phyloP scores from a whole-genome alignment of 2,329 filamentous ascomycete genomes.

The Rhinocladiella similis region DNA sequence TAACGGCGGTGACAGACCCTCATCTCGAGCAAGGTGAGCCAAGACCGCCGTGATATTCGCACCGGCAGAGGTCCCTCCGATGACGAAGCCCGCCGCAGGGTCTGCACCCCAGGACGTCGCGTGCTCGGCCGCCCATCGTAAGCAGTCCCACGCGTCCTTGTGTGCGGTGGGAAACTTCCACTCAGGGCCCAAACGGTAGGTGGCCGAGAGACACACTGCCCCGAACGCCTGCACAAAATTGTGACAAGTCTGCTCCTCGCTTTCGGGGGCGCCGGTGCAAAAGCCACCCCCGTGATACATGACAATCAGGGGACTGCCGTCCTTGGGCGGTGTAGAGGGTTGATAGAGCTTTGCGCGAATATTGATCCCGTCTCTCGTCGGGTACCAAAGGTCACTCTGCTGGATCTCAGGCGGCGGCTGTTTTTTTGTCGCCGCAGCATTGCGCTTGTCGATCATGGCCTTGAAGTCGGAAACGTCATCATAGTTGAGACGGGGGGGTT shows the following conservation, averaged over 20 bases:
- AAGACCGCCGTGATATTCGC: slow-evolving; percentile 37
- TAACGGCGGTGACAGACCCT: slow-evolving; percentile 40
- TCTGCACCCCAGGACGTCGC: slow-evolving; percentile 40
- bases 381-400: slow-evolving; percentile 27
- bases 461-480: slow-evolving; percentile 22
- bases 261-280: slow-evolving; percentile 29
- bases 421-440: slow-evolving; percentile 15
- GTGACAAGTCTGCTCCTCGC: slow-evolving; percentile 27
- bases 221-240: slow-evolving; percentile 28
- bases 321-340: slow-evolving; percentile 15
- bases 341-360: slow-evolving; percentile 30
- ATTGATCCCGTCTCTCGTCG: slow-evolving; percentile 28
- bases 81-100: slow-evolving; percentile 47
- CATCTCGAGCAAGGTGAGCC: slow-evolving; percentile 37
- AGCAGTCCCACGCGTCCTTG: slow-evolving; percentile 28
- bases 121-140: slow-evolving; percentile 37
- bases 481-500: slow-evolving; percentile 23
- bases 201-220: slow-evolving; percentile 21
- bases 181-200: slow-evolving; percentile 28
- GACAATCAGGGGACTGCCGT: slow-evolving; percentile 28
- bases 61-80: slow-evolving; percentile 52
- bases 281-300: slow-evolving; percentile 32
- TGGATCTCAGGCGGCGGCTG: slow-evolving; percentile 23
- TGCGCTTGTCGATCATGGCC: slow-evolving; percentile 19
- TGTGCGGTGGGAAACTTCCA: slow-evolving; percentile 27